Base-by-base conservation (phyloP, 2,329 filamentous ascomycete genomes). In the Monilinia fructicola region DNA sequence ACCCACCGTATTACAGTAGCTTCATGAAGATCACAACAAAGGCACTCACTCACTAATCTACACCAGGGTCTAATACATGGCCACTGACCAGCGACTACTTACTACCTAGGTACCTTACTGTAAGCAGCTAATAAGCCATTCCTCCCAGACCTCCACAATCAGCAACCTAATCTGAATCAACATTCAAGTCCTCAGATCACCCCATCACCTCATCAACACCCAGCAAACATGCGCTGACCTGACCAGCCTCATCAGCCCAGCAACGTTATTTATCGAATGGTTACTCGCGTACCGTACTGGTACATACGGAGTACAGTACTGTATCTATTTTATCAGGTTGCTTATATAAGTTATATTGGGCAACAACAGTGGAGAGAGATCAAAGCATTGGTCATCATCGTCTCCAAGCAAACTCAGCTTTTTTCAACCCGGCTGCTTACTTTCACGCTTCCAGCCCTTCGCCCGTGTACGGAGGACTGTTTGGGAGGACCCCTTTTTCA, bases 401-500 rank as follows among this genome's bases (percentile, higher is more conserved):
- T 71, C 69, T 55, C 66, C 63, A 12, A 59, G 16, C 40, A 12
- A 12, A 42, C 16, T 42, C 11, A 12, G 9, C 11, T 68, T 52
- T 35, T 35, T 35, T 7, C 5, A 35, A 35, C 31, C 31, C 31
- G 9, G 31, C 31, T 35, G 31, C 31, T 35, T 35, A 35, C 31
- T 35, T 35, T 35, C 31, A 5, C 6, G 31, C 31, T 35, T 35
- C 31, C 31, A 35, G 31, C 31, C 31, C 31, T 35, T 35, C 31
- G 31, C 31, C 31, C 9, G 5, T 35, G 31, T n/a, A n/a, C n/a
- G n/a, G n/a, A n/a, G n/a, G n/a, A n/a, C 31, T 35, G 6, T 35
- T 35, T 35, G 9, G 6, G 31, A 74, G 28, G 9, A 63, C 61
- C 4, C 63, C 67, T n/a, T 69, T 70, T 48, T 35, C 42, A 21